Evolutionary conservation across 164 flowering plant species (phyloP), one percentile per base, ranked within the genome.

Genomic region (Piper betle): DNA sequence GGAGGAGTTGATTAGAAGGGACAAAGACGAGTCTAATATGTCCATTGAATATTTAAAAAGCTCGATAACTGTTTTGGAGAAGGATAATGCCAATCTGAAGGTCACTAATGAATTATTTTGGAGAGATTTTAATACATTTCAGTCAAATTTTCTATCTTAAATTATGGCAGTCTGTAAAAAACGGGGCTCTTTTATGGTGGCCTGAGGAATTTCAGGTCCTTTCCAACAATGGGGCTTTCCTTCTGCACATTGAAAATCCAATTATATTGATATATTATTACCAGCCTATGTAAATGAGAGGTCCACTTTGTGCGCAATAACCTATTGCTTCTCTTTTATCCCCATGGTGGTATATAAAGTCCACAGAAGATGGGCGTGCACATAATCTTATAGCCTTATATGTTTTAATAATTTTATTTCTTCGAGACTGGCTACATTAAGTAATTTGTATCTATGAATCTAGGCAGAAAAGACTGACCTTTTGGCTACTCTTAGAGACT

Each of bases 61-160:
- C 71, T 71, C 54, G 56, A 78, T 85, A 67, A 74, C 67, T 53
- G 57, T 68, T 38, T 61, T 94, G 55, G 82, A 91, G 77, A 79
- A 80, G 73, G 97, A 94, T 68, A 91, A 86, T 53, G 33, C 61
- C 39, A 61, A 57, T 63, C 84, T 87, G 56, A 83, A 86, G 98
- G 98, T 91, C 72, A 41, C 18, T 20, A 18, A 54, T 20, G 7
- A 54, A 18, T 5, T 54, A 18, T 9, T 20, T 54, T 6, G 9
- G 0, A 1, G 4, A 54, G 8, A 8, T 18, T 18, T 18, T 25
- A 2, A 54, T 25, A 8, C 8, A 3, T 25, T 25, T n/a, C 33
- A n/a, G 56, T 20, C 10, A n/a, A 5, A 13, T 53, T 15, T 4
- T 15, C 15, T 3, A 25, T 25, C 33, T 25, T 25, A 25, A 25